Percentiles rank a stretch among this genome's conserved stretches.
phyloP scores from a whole-genome alignment of 2,329 filamentous ascomycete genomes.

The Pseudogymnoascus sp. region DNA sequence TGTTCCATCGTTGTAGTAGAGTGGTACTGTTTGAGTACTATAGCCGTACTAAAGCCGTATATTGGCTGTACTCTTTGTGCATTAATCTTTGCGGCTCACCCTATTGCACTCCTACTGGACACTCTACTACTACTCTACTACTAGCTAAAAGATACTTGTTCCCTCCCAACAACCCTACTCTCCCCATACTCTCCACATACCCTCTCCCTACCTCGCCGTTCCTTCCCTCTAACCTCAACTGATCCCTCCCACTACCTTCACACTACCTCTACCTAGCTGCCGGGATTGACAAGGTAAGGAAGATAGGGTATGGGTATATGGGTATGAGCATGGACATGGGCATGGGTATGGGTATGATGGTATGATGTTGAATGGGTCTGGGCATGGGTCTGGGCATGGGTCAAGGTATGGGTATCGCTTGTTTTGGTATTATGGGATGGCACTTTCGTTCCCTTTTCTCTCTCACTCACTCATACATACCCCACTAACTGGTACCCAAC shows the following conservation, averaged over 20 bases:
- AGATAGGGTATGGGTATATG: neutral
- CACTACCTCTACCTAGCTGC: neutral
- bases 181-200: neutral
- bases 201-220: neutral
- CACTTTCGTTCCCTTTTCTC: neutral
- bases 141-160: neutral
- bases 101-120: no score
- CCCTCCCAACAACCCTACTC: neutral
- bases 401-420: neutral
- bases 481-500: neutral
- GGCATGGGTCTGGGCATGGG: no score
- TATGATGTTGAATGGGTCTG: neutral
- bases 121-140: neutral
- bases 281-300: neutral
- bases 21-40: neutral
- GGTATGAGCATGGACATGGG: neutral
- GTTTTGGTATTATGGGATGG: neutral
- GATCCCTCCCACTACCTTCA: neutral
- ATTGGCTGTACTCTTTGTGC: neutral
- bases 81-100: neutral
- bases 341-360: neutral
- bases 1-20: neutral
- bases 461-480: neutral
- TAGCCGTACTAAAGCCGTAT: neutral
- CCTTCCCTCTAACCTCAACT: neutral